phyloP scores from a whole-genome alignment of 2,329 filamentous ascomycete species.

The Hypoxylon sp. region DNA sequence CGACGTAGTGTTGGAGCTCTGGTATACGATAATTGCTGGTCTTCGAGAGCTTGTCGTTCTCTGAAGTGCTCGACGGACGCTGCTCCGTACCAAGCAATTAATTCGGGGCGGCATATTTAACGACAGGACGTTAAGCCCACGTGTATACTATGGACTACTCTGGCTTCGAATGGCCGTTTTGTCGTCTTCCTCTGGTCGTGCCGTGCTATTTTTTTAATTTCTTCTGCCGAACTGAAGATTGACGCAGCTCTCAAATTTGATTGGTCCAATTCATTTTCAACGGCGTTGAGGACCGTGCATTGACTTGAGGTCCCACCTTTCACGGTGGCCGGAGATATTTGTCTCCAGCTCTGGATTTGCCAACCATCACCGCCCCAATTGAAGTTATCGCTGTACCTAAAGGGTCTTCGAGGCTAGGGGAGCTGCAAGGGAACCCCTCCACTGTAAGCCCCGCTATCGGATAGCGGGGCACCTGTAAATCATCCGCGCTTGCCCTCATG shows the following conservation, averaged over 20 bases:
- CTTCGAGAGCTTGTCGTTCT: constrained; percentile 42
- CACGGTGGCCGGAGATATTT: constrained; percentile 24
- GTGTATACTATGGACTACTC: constrained; percentile 1
- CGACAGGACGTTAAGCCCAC: background rate
- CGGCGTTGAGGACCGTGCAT: constrained; percentile 22
- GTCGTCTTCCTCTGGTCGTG: background rate
- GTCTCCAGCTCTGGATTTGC: constrained; percentile 35
- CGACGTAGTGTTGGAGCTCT: constrained; percentile 39
- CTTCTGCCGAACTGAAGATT: constrained; percentile 26
- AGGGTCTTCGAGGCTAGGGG: background rate
- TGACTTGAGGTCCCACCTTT: background rate
- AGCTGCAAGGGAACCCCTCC: constrained; percentile 8
- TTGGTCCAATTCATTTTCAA: constrained; percentile 37
- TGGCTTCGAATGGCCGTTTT: background rate
- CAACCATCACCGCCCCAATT: constrained; percentile 41
- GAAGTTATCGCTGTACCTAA: background rate
- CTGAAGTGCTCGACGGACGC: constrained; percentile 46
- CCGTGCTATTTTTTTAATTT: constrained; percentile 10
- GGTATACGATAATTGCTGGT: constrained; percentile 34
- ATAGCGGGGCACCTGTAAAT: constrained; percentile 38
- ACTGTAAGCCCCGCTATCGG: constrained; percentile 18
- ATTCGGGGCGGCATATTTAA: constrained; percentile 49
- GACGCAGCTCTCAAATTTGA: constrained; percentile 32
- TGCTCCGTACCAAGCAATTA: constrained; percentile 46
- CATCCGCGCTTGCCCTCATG: constrained; percentile 11